Evolutionary conservation across 1,139 yeast genomes (phyloP), one percentile per base, ranked within the genome.

Genomic region (Lizanozyma gosingica): DNA sequence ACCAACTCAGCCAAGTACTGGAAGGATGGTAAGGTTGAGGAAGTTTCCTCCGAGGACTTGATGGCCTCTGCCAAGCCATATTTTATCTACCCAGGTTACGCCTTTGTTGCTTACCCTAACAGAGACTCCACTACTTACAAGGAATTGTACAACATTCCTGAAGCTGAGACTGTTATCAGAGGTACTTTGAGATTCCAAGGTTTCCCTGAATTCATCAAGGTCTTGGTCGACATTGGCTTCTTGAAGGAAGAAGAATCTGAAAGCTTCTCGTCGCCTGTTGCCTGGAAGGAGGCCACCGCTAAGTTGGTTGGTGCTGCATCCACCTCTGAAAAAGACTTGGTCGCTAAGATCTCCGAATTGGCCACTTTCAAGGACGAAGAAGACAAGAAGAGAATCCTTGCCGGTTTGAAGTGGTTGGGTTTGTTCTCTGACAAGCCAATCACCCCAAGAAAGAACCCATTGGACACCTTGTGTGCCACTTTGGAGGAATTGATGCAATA

Each of bases 181-280:
- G 98, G 98, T 59, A 92, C 98, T 48, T 76, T 92, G 60, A 80
- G 98, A 71, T 92, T 76, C 79, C 97, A 88, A 69, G 98, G 98
- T 40, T 92, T 92, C 90, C 97, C 97, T 43, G 96, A 90, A 70
- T 90, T 92, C 63, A 82, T 90, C 65, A 90, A 90, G 72, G 97
- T 83, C 39, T 76, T 92, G 45, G 97, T 92, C 45, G 97, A 92
- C 64, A 70, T 88, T 56, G 97, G 97, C 29, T 82, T 92, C 78
- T 76, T 92, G 59, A 80, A 78, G 60, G 98, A 92, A 54, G 82
- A 78, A 37, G 74, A 77, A 47, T 63, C 66, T 46, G 82, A 76
- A 46, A 65, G 71, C 48, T 83, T 88, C 65, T 53, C 71, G 45
- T 53, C 63, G 42, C 72, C 81, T 49, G 65, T 73, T 47, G 71